Percentiles rank a stretch among this genome's conserved stretches.
These are phyloP conservation scores for Ophiostoma ips DNA, from an alignment of 2,329 filamentous ascomycete genomes.

Conservation along the genomic window DNA sequence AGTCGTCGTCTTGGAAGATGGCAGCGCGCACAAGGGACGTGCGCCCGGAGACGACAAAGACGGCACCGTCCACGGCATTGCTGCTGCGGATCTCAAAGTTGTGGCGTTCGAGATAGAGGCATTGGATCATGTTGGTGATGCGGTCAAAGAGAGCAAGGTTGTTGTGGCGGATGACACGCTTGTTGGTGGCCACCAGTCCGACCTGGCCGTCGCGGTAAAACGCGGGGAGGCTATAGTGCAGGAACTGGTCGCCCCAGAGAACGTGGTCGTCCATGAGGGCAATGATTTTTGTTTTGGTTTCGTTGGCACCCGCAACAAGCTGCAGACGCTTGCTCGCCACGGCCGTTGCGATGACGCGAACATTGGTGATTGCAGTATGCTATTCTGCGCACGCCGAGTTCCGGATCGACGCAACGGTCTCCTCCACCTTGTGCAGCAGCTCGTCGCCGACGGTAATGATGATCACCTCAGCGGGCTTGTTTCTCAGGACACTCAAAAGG, in stretches of 20 bases:
- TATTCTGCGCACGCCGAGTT: neutral
- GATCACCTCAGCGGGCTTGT: constrained; percentile 25
- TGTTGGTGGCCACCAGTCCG: constrained; percentile 42
- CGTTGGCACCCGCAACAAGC: constrained; percentile 25
- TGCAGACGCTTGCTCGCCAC: constrained; percentile 36
- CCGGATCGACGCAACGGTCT: neutral
- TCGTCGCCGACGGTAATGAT: constrained; percentile 31
- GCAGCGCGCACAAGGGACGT: constrained; percentile 36
- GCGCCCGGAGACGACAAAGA: constrained; percentile 43
- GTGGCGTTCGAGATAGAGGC: constrained; percentile 45
- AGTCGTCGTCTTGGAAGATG: constrained; percentile 31
- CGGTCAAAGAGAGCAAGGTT: constrained; percentile 16
- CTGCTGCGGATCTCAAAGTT: constrained; percentile 46
- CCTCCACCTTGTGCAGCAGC: neutral
- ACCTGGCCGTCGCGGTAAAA: constrained; percentile 30
- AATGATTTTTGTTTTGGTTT: constrained; percentile 27
- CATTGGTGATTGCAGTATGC: constrained; percentile 6
- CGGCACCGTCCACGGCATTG: constrained; percentile 42
- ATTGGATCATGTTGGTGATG: constrained; percentile 41
- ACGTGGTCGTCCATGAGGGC: constrained; percentile 40
- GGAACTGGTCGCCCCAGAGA: constrained; percentile 31
- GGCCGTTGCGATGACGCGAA: constrained; percentile 20
- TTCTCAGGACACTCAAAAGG: constrained; percentile 16
- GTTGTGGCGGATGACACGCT: constrained; percentile 31
- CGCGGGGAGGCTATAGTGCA: constrained; percentile 27